phyloP scores from a whole-genome alignment of 2,329 filamentous ascomycete genomes.

The Botrytis porri region DNA sequence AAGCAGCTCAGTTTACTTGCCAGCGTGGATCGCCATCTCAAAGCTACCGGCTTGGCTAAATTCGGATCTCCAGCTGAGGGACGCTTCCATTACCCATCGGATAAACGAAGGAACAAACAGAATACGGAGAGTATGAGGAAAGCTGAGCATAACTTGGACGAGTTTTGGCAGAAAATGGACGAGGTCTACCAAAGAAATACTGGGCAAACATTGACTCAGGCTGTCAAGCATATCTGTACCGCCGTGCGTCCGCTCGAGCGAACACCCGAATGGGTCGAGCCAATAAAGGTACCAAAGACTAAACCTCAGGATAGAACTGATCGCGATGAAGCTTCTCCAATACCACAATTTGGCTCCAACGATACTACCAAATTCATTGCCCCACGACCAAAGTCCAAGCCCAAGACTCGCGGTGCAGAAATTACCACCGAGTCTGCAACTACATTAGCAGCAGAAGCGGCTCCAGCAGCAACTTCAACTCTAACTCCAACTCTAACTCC shows the following conservation, averaged over 20 bases:
- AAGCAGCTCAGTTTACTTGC: background rate
- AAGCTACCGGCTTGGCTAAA: conserved; percentile 4
- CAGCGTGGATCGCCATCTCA: background rate
- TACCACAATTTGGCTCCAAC: background rate
- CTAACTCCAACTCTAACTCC: background rate
- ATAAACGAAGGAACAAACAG: conserved; percentile 46
- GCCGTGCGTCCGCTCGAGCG: background rate
- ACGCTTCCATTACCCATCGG: conserved; percentile 44
- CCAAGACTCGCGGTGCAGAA: conserved; percentile 30
- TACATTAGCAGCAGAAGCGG: background rate
- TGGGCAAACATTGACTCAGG: conserved; percentile 24
- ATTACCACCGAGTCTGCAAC: conserved; percentile 2
- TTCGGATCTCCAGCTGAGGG: conserved; percentile 22
- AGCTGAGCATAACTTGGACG: conserved; percentile 45
- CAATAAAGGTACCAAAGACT: background rate
- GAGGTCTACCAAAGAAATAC: conserved; percentile 20
- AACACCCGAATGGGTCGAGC: background rate
- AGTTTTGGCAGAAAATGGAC: conserved; percentile 45
- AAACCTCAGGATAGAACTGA: background rate
- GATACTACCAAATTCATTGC: background rate
- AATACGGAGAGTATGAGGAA: conserved; percentile 45
- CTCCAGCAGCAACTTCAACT: background rate
- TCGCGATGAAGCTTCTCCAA: background rate
- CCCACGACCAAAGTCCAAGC: conserved; percentile 24
- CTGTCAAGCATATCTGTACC: background rate